These are phyloP conservation scores for Monosiga brevicollis DNA, from an alignment of 78 protist genomes.

Conservation along the genomic window DNA sequence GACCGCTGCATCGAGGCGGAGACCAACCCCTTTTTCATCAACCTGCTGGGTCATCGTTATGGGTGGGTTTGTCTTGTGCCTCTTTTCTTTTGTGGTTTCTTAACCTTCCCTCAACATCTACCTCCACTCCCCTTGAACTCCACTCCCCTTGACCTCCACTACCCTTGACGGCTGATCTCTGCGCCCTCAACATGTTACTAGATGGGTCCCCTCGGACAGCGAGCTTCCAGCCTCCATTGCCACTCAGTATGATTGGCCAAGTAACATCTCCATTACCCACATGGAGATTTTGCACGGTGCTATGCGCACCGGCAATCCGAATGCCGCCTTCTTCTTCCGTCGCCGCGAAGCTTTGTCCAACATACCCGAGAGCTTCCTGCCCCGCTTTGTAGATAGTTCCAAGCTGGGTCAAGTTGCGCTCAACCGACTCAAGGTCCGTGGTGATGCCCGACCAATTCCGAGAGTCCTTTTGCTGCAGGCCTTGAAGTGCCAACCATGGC, in stretches of 20 bases:
- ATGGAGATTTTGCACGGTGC: background rate
- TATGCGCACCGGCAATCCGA: background rate
- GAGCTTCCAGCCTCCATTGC: background rate
- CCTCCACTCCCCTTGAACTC: background rate
- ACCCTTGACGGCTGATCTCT: too few species aligned
- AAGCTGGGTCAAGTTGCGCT: background rate
- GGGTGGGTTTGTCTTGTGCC: constrained; percentile 31
- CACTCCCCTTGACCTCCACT: too few species aligned
- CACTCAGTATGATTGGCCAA: background rate
- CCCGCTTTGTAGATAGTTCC: background rate
- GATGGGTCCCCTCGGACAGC: background rate
- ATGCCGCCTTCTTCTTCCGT: background rate
- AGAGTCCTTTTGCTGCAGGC: too few species aligned
- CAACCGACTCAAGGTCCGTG: background rate
- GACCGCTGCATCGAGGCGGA: constrained; percentile 38
- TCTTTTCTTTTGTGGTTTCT: background rate
- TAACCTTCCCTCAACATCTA: background rate
- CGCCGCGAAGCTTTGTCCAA: background rate
- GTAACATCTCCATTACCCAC: background rate
- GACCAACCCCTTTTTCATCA: constrained; percentile 53
- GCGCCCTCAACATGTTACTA: too few species aligned
- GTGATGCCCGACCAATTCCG: too few species aligned
- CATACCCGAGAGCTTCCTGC: background rate
- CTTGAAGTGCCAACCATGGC: too few species aligned
- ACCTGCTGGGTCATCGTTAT: constrained; percentile 63